These are phyloP conservation scores for Coleophoma cylindrospora DNA, from an alignment of 2,329 filamentous ascomycete genomes.

Conservation along the genomic window DNA sequence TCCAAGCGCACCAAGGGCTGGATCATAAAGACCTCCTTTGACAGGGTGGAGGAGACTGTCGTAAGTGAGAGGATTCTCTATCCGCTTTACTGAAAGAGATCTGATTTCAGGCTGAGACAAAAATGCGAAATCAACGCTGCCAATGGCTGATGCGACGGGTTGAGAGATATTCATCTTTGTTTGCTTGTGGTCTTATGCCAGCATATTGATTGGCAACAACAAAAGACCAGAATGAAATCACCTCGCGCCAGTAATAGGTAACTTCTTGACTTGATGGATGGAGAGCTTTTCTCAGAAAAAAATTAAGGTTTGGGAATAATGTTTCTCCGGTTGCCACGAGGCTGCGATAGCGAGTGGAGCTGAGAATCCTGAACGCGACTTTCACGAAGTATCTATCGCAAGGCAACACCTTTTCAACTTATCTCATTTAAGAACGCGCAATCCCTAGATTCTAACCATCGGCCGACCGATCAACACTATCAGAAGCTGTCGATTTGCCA, in stretches of 20 bases:
- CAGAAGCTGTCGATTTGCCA: neutral
- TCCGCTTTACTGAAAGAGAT: constrained; percentile 85
- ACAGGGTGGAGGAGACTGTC: constrained; percentile 86
- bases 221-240: neutral
- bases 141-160: constrained; percentile 77
- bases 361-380: too few species aligned
- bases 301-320: neutral
- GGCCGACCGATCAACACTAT: neutral
- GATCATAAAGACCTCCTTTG: constrained; percentile 87
- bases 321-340: neutral
- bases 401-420: too few species aligned
- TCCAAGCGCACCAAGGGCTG: constrained; percentile 83
- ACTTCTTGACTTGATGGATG: too few species aligned
- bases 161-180: constrained; percentile 66
- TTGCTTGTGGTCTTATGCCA: neutral
- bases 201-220: neutral
- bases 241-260: neutral
- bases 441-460: too few species aligned
- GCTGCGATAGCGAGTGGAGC: neutral
- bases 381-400: too few species aligned
- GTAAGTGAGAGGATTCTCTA: constrained; percentile 91
- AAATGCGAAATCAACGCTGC: constrained; percentile 85
- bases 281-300: neutral
- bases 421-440: too few species aligned
- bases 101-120: constrained; percentile 79